A percentile compares a stretch with the other conserved stretches of the same genome.
Evolutionary conservation across 2,329 filamentous ascomycete genomes (phyloP).

Genomic region (Lizonia empirigonia): DNA sequence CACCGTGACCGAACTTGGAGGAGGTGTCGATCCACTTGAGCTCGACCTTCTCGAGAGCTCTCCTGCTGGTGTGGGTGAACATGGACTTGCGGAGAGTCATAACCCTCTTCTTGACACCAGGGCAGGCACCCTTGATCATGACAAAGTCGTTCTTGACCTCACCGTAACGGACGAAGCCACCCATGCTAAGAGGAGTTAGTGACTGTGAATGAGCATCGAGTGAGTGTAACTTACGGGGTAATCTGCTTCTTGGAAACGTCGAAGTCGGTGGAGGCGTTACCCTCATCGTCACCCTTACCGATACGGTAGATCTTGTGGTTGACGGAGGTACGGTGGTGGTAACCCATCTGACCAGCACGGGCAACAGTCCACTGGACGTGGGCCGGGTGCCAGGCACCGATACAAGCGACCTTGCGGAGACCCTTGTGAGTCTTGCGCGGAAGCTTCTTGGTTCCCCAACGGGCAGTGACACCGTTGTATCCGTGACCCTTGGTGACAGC

Average conservation of each 20-base stretch:
- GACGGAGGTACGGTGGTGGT: slow-evolving; percentile 99
- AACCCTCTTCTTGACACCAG: slow-evolving; percentile 99
- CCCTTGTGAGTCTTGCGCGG: slow-evolving; percentile 99
- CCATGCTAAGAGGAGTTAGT: slow-evolving; percentile 70
- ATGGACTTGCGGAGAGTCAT: slow-evolving; percentile 99
- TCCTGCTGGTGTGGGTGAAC: slow-evolving; percentile 94
- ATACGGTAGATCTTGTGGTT: slow-evolving; percentile 99
- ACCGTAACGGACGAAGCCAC: slow-evolving; percentile 99
- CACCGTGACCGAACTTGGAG: slow-evolving; percentile 99
- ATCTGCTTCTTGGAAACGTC: slow-evolving; percentile 99
- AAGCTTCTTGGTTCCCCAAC: slow-evolving; percentile 99
- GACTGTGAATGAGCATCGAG: background rate
- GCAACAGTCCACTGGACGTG: slow-evolving; percentile 99
- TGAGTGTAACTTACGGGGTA: slow-evolving; percentile 80
- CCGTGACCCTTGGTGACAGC: slow-evolving; percentile 99
- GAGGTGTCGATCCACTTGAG: slow-evolving; percentile 99
- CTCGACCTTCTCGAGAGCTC: slow-evolving; percentile 97
- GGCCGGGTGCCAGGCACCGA: slow-evolving; percentile 99
- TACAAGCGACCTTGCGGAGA: slow-evolving; percentile 99
- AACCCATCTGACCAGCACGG: slow-evolving; percentile 99
- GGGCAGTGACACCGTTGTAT: slow-evolving; percentile 93
- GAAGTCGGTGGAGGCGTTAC: slow-evolving; percentile 91
- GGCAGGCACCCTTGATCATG: slow-evolving; percentile 96
- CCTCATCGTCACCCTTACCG: slow-evolving; percentile 87
- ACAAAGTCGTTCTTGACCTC: slow-evolving; percentile 99